phyloP scores from a whole-genome alignment of 140 eudicot genomes.

The Stevia rebaudiana region DNA sequence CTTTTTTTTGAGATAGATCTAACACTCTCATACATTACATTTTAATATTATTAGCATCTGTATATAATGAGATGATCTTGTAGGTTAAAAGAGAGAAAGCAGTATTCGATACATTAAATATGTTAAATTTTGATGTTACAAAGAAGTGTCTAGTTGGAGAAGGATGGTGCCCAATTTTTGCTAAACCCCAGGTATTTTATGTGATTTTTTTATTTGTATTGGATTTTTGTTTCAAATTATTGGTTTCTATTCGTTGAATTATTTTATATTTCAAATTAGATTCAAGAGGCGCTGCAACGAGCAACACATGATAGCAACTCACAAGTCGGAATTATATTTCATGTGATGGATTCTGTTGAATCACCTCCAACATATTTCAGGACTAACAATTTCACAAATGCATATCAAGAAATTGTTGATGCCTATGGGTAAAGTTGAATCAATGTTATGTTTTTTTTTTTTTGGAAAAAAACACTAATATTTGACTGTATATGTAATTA shows the following conservation, averaged over 20 bases:
- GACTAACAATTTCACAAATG: conserved; percentile 78
- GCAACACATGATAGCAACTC: conserved; percentile 95
- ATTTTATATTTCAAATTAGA: conserved; percentile 33
- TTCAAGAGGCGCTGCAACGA: conserved; percentile 93
- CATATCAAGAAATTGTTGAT: conserved; percentile 96
- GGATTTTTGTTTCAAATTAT: neutral
- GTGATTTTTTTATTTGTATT: neutral
- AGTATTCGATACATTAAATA: conserved; percentile 86
- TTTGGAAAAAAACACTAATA: neutral
- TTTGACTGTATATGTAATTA: neutral
- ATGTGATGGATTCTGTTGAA: conserved; percentile 77
- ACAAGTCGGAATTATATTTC: conserved; percentile 93
- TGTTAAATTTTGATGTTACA: conserved; percentile 97
- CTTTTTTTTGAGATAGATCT: neutral
- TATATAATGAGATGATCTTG: conserved; percentile 20
- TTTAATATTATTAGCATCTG: conserved; percentile 10
- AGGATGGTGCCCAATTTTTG: conserved; percentile 97
- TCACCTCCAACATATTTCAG: conserved; percentile 97
- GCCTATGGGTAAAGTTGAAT: conserved; percentile 99
- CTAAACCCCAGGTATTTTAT: conserved; percentile 71
- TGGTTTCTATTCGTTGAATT: neutral
- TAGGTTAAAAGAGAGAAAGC: conserved; percentile 99
- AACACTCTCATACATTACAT: neutral
- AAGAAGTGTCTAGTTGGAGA: conserved; percentile 99
- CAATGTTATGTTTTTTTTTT: conserved; percentile 12